Base-by-base conservation (phyloP, 148 eudicot species). In the Rhododendron mucronatum region DNA sequence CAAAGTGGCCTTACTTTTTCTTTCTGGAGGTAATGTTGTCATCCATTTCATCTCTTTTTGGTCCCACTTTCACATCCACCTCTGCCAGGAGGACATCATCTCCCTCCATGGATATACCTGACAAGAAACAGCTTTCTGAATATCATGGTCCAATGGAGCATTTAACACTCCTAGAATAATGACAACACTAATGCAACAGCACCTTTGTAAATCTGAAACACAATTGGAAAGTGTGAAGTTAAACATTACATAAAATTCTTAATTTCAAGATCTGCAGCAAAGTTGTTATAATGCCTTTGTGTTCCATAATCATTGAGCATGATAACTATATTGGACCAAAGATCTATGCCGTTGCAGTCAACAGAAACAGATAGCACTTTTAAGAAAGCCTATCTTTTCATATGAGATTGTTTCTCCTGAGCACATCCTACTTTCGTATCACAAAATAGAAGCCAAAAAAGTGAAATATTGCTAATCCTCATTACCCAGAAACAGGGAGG, bases 21-120 rank as follows among this genome's bases (percentile, higher is more conserved):
- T 91, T 89, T 96, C 98, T 59, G 99, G 98, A 50, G 99, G 99
- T 83, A 96, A 90, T 7, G 94, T 87, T 39, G 99, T 96, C 99
- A 96, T 96, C 99, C 99, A 96, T 92, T n/a, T 96, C 99, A 87
- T 96, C 98, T 91, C 99, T 93, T 91, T 89, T 92, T 10, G 91
- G 93, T 48, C 89, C 96, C 73, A 51, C 94, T 93, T 95, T 94
- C 50, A 86, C 90, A 23, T 95, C 95, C 87, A 88, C 78, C 71
- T 94, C 96, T 37, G 97, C 99, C 81, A 96, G 90, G 71, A 96
- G 95, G 83, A 91, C 86, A 90, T 95, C 98, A 92, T 96, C 99
- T 75, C 99, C 98, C 89, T 96, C 99, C 97, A 95, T 95, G 50
- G 98, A 88, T 87, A 96, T 85, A 83, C 99, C 99, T 96, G 91